A percentile compares a stretch with the other conserved stretches of the same genome.
phyloP scores from a whole-genome alignment of 1,284 basidiomycete species.

The Grifola frondosa region DNA sequence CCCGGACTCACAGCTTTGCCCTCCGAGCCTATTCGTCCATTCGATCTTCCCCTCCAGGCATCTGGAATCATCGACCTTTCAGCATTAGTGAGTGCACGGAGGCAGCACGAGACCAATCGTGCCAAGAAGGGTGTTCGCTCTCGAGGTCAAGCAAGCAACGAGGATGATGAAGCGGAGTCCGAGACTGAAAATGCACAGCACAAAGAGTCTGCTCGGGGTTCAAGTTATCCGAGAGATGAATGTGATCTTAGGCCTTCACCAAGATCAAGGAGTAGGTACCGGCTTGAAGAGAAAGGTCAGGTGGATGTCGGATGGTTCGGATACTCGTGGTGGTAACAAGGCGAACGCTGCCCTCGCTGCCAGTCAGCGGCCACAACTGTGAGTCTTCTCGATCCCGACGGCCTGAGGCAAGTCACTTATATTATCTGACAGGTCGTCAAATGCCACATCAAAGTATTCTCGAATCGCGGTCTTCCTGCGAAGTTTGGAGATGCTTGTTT shows the following conservation, averaged over 20 bases:
- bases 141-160: neutral
- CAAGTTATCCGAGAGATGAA: too few relatives aligned
- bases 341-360: conserved; percentile 1
- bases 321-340: neutral
- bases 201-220: neutral
- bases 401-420: neutral
- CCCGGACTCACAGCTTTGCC: neutral
- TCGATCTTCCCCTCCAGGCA: neutral
- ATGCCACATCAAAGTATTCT: neutral
- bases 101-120: conserved; percentile 2
- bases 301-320: neutral
- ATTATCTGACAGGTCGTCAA: neutral
- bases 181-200: neutral
- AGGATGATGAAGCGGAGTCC: too few relatives aligned
- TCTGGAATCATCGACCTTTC: neutral
- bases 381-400: too few relatives aligned
- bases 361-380: neutral
- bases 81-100: neutral
- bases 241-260: neutral
- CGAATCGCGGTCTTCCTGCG: neutral
- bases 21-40: neutral
- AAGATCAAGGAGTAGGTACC: neutral
- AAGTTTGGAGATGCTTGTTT: neutral
- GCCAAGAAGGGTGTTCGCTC: neutral
- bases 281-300: neutral